phyloP scores from a whole-genome alignment of 1,284 basidiomycete species.

The Amylostereum areolatum region DNA sequence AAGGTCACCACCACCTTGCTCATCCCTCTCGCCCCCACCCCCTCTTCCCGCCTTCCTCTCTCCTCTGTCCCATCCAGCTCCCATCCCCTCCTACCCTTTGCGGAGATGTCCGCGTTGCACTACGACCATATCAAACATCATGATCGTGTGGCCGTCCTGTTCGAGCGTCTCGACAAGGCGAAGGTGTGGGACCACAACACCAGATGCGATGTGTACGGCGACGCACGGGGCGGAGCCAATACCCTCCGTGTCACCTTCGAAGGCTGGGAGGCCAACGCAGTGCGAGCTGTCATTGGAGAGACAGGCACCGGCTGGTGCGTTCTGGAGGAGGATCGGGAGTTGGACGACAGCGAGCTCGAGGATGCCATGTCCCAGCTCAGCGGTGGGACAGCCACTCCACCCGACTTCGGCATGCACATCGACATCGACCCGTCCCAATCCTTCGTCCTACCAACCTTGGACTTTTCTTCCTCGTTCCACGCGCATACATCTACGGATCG shows the following conservation, averaged over 20 bases:
- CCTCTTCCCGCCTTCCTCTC: slow-evolving; percentile 57
- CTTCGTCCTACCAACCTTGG: slow-evolving; percentile 63
- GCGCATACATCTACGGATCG: slow-evolving; percentile 11
- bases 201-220: slow-evolving; percentile 51
- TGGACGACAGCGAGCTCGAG: slow-evolving; percentile 30
- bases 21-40: slow-evolving; percentile 68
- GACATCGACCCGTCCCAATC: slow-evolving; percentile 46
- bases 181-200: slow-evolving; percentile 62
- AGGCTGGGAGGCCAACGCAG: slow-evolving; percentile 60
- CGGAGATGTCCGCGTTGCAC: slow-evolving; percentile 47
- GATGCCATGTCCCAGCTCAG: slow-evolving; percentile 11
- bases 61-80: slow-evolving; percentile 24
- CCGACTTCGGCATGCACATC: slow-evolving; percentile 26
- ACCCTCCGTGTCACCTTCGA: slow-evolving; percentile 59
- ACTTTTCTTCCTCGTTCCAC: slow-evolving; percentile 45
- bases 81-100: slow-evolving; percentile 48
- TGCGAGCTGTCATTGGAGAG: slow-evolving; percentile 61
- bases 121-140: slow-evolving; percentile 47
- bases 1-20: slow-evolving; percentile 60
- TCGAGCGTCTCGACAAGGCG: slow-evolving; percentile 57
- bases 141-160: slow-evolving; percentile 60
- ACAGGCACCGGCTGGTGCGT: slow-evolving; percentile 67
- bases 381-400: slow-evolving; percentile 34
- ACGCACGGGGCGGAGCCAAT: slow-evolving; percentile 42
- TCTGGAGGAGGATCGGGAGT: slow-evolving; percentile 47